Base-by-base conservation (phyloP, 1,284 basidiomycete genomes). In the Trichosporon sp. region DNA sequence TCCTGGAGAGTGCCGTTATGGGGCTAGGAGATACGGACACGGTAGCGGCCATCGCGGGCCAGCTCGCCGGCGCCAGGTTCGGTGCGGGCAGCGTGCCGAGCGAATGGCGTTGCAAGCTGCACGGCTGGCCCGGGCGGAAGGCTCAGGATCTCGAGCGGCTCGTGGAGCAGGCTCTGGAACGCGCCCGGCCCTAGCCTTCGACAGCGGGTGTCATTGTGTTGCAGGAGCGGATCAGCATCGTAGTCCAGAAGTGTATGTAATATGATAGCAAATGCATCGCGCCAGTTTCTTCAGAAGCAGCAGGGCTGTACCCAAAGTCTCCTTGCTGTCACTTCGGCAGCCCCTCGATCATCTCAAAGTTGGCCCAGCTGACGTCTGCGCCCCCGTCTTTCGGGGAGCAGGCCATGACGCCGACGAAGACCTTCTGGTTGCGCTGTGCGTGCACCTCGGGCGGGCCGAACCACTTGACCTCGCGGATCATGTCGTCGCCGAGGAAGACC, bases 401-500 rank as follows among this genome's bases (percentile, higher is more conserved):
- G 7, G 68, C 76, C 78, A 79, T 77, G 58, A 79, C 69, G 6
- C 78, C 78, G 8, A 79, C 65, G 21, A 75, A 74, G 23, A 74
- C 73, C 47, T 72, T 66, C 23, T 71, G 35, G 0, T 3, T 9
- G 4, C 66, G 65, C 27, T 60, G 56, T 4, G 56, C 56, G 12
- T 60, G 56, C 56, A 60, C 56, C 15, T 60, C 56, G 8, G 56
- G 56, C 13, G 68, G 68, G 27, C 74, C 74, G 51, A 79, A 79
- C 47, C 70, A 72, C 58, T 73, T 75, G 31, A 75, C 75, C 68
- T 79, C 70, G 18, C 78, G 72, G 35, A 79, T 75, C 75, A 77
- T 76, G 29, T 74, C 70, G 38, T 74, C 72, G 47, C 74, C 76
- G 8, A 75, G 73, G 71, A 70, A 79, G 1, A 79, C 65, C 12